phyloP scores from a whole-genome alignment of 2,329 filamentous ascomycete species.

The Arthroderma sp. region DNA sequence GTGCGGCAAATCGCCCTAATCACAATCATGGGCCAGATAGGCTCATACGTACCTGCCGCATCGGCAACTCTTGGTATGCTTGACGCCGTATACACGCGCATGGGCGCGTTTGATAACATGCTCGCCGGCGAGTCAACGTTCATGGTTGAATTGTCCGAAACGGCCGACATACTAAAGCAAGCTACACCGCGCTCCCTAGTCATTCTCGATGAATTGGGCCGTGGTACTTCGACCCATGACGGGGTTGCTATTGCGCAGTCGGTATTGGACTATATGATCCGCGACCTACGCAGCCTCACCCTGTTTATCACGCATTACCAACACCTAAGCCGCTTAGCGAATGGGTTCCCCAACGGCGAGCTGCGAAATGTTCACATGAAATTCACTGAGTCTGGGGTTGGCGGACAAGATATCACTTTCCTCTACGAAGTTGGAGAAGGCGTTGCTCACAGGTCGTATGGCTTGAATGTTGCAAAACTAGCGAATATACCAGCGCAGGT shows the following conservation, averaged over 20 bases:
- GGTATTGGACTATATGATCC: constrained; percentile 72
- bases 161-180: constrained; percentile 75
- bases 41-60: constrained; percentile 79
- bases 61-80: constrained; percentile 63
- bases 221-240: constrained; percentile 89
- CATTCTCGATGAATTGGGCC: constrained; percentile 85
- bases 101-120: constrained; percentile 93
- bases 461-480: constrained; percentile 78
- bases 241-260: constrained; percentile 91
- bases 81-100: constrained; percentile 87
- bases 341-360: constrained; percentile 50
- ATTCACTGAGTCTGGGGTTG: constrained; percentile 49
- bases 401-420: constrained; percentile 68
- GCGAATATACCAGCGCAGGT: constrained; percentile 67
- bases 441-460: constrained; percentile 86
- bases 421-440: constrained; percentile 85
- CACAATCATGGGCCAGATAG: constrained; percentile 85
- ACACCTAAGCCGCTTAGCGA: constrained; percentile 60
- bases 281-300: constrained; percentile 61
- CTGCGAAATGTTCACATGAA: constrained; percentile 89
- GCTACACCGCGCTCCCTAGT: constrained; percentile 75
- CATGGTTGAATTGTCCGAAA: constrained; percentile 95
- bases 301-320: constrained; percentile 99
- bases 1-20: constrained; percentile 87
- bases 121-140: constrained; percentile 91